Percentiles rank a stretch among this genome's conserved stretches.
These are phyloP conservation scores for Dorcoceras hygrometricum DNA, from an alignment of 257 asterid species.

Conservation along the genomic window DNA sequence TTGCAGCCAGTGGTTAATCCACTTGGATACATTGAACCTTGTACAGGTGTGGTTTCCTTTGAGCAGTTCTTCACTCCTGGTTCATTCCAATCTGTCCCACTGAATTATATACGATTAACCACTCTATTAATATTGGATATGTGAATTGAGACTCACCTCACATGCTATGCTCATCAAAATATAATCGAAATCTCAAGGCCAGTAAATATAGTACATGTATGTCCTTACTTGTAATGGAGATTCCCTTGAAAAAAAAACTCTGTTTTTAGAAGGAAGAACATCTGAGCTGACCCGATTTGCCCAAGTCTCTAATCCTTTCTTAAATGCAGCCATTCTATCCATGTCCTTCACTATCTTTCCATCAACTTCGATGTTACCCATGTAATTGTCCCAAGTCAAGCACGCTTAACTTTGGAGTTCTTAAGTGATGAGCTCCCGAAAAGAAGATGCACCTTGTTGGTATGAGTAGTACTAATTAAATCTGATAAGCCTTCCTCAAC, in stretches of 20 bases:
- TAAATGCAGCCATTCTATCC: conserved; percentile 43
- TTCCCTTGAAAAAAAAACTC: conserved; percentile 38
- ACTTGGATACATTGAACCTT: conserved; percentile 24
- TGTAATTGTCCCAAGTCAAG: too few species aligned
- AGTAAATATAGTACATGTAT: neutral
- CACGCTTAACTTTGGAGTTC: too few species aligned
- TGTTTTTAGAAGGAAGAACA: conserved; percentile 29
- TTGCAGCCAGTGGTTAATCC: conserved; percentile 26
- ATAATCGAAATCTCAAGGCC: neutral
- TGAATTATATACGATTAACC: neutral
- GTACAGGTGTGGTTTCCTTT: conserved; percentile 28
- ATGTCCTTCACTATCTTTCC: conserved; percentile 35
- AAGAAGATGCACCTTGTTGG: too few species aligned
- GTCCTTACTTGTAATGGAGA: conserved; percentile 38
- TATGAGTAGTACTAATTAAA: too few species aligned
- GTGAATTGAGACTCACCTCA: too few species aligned
- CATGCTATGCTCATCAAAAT: too few species aligned
- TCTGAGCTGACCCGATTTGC: conserved; percentile 39
- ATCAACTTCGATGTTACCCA: conserved; percentile 25
- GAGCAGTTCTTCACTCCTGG: conserved; percentile 24
- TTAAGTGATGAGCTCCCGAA: too few species aligned
- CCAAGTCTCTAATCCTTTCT: conserved; percentile 38
- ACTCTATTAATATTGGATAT: too few species aligned
- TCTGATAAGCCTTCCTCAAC: too few species aligned
- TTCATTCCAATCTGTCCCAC: conserved; percentile 31